Evolutionary conservation across 2,329 filamentous ascomycete species (phyloP).

Genomic region (Claviceps digitariae): DNA sequence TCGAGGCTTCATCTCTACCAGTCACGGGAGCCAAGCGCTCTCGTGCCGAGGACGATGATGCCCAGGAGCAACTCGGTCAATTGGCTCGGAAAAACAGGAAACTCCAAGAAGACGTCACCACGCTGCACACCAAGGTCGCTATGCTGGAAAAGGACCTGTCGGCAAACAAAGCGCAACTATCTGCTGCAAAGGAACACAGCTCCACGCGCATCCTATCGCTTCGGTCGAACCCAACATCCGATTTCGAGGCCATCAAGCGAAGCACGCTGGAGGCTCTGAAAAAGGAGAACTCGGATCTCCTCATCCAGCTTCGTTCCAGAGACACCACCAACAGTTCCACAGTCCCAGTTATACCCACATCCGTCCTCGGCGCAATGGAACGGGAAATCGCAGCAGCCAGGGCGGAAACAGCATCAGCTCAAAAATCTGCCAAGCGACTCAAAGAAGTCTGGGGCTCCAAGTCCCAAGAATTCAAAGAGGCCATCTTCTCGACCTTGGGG

Average conservation of each 20-base stretch:
- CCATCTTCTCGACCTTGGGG: slow-evolving; percentile 79
- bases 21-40: slow-evolving; percentile 49
- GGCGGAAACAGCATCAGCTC: slow-evolving; percentile 54
- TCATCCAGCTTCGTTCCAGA: slow-evolving; percentile 51
- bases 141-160: slow-evolving; percentile 64
- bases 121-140: slow-evolving; percentile 54
- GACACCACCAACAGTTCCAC: slow-evolving; percentile 23
- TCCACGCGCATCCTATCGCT: slow-evolving; percentile 75
- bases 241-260: slow-evolving; percentile 73
- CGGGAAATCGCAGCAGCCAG: slow-evolving; percentile 62
- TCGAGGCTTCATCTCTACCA: slow-evolving; percentile 17
- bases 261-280: slow-evolving; percentile 64
- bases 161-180: slow-evolving; percentile 60
- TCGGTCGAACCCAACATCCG: slow-evolving; percentile 81
- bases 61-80: slow-evolving; percentile 63
- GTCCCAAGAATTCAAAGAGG: slow-evolving; percentile 87
- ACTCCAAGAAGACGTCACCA: slow-evolving; percentile 63
- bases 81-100: slow-evolving; percentile 78
- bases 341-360: slow-evolving; percentile 57
- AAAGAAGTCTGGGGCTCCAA: slow-evolving; percentile 91
- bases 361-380: slow-evolving; percentile 60
- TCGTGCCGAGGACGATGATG: slow-evolving; percentile 45
- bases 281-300: slow-evolving; percentile 71
- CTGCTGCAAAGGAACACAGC: slow-evolving; percentile 48
- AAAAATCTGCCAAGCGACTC: slow-evolving; percentile 73